Evolutionary conservation across 2,329 filamentous ascomycete genomes (phyloP).

Genomic region (Xylaria sp.): DNA sequence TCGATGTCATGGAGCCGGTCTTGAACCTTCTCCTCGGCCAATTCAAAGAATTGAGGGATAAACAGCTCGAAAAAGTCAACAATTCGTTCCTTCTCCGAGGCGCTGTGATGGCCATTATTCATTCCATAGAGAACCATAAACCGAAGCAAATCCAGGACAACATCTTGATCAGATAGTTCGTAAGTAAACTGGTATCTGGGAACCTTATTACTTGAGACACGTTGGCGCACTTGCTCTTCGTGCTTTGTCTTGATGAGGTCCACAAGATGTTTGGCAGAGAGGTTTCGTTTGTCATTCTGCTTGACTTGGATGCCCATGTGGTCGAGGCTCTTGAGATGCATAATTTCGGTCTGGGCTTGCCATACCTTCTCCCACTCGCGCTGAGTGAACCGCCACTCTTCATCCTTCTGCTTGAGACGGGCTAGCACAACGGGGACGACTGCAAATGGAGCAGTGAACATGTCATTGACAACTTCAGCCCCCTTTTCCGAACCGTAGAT

Average conservation of each 20-base stretch:
- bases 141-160: slow-evolving; percentile 64
- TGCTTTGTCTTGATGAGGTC: slow-evolving; percentile 90
- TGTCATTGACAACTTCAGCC: slow-evolving; percentile 80
- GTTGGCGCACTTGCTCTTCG: slow-evolving; percentile 81
- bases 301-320: slow-evolving; percentile 94
- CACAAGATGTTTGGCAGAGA: slow-evolving; percentile 86
- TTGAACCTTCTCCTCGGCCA: slow-evolving; percentile 70
- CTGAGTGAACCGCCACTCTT: slow-evolving; percentile 96
- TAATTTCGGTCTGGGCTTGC: slow-evolving; percentile 91
- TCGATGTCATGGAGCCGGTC: slow-evolving; percentile 70
- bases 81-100: slow-evolving; percentile 73
- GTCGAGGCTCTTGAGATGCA: slow-evolving; percentile 94
- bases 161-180: slow-evolving; percentile 70
- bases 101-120: slow-evolving; percentile 70
- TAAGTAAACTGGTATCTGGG: slow-evolving; percentile 76
- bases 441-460: slow-evolving; percentile 81
- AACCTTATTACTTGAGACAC: slow-evolving; percentile 62
- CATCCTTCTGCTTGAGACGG: slow-evolving; percentile 91
- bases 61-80: slow-evolving; percentile 77
- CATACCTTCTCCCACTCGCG: slow-evolving; percentile 99
- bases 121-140: slow-evolving; percentile 67
- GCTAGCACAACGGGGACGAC: slow-evolving; percentile 88
- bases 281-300: slow-evolving; percentile 85
- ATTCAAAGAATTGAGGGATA: slow-evolving; percentile 74
- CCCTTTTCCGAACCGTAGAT: slow-evolving; percentile 88